phyloP scores from a whole-genome alignment of 495 filamentous ascomycete species.

The Penicillium arizonense region DNA sequence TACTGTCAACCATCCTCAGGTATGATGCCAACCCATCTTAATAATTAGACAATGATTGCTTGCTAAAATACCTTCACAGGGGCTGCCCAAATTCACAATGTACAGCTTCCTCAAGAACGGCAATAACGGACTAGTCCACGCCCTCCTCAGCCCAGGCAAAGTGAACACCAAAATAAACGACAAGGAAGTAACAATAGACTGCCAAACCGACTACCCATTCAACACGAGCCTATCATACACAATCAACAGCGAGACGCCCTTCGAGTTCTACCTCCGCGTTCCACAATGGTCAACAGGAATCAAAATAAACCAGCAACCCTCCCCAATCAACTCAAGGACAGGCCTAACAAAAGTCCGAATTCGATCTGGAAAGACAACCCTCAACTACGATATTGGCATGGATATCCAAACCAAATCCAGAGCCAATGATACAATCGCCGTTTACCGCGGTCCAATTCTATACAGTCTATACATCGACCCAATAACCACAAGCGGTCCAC shows the following conservation, averaged over 20 bases:
- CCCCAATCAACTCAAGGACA: constrained; percentile 19
- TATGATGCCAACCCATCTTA: no score
- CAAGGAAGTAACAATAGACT: constrained; percentile 9
- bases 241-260: constrained; percentile 33
- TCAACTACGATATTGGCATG: constrained; percentile 16
- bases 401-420: constrained; percentile 31
- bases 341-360: constrained; percentile 19
- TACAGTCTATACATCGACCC: constrained; percentile 43
- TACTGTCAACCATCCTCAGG: constrained; percentile 58
- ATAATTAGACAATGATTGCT: no score
- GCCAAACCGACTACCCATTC: constrained; percentile 49
- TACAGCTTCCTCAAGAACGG: constrained; percentile 13
- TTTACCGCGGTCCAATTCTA: constrained; percentile 54
- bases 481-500: constrained; percentile 9
- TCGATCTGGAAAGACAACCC: constrained; percentile 5
- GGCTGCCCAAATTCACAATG: constrained; percentile 55
- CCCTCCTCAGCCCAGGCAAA: constrained; percentile 17
- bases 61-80: constrained; percentile 24
- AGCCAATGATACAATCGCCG: constrained; percentile 52
- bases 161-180: constrained; percentile 9
- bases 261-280: constrained; percentile 51
- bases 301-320: constrained; percentile 3
- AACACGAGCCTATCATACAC: constrained; percentile 44
- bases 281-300: constrained; percentile 44
- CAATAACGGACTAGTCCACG: constrained; percentile 16